Conservation (phyloP, 2,329 filamentous ascomycete species). For the Colletotrichum navitas region DNA sequence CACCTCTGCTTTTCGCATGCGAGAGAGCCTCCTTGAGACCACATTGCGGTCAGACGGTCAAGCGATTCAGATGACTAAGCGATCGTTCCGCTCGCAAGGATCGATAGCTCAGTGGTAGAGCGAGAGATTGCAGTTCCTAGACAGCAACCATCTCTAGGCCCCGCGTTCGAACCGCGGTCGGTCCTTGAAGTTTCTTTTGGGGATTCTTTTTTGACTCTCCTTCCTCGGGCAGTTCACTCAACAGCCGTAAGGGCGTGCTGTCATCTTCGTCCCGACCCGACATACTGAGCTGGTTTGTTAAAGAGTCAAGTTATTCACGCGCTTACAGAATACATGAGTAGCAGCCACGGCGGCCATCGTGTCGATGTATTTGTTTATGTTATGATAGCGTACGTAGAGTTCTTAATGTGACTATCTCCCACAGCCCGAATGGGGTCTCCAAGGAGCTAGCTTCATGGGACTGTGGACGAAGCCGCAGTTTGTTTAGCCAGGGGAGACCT, state of each 20-base stretch:
- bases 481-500: no score
- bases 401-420: no score
- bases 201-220: no score
- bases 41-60: neutral
- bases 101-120: conserved; percentile 43
- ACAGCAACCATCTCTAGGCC: conserved; percentile 39
- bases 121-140: conserved; percentile 39
- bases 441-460: no score
- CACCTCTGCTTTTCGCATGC: conserved; percentile 14
- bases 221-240: neutral
- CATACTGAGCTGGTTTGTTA: neutral
- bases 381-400: no score
- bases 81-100: neutral
- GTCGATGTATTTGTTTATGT: neutral
- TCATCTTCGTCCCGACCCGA: neutral
- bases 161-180: conserved; percentile 42
- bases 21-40: conserved; percentile 18
- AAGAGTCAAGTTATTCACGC: neutral
- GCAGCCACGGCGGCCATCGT: neutral
- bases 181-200: conserved; percentile 4
- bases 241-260: neutral
- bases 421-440: no score
- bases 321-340: no score
- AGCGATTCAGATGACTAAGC: conserved; percentile 31
- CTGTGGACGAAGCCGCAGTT: no score